Conservation (phyloP, 352 stramenopile genomes). For the Phytophthora pistaciae region DNA sequence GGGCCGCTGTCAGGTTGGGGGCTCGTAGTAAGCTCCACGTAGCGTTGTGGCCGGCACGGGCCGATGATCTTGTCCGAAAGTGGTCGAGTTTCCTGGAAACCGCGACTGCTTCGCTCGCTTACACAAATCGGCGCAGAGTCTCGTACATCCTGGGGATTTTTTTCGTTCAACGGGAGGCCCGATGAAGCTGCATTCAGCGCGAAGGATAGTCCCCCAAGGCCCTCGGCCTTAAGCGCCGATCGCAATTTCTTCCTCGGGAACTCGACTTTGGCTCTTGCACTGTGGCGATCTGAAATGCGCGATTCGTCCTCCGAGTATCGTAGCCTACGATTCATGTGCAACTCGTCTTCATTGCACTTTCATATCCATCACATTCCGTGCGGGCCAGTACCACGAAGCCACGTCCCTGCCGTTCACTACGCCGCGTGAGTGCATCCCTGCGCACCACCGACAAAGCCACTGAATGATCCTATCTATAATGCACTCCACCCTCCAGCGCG, state of each 20-base stretch:
- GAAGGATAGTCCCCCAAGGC: slow-evolving; percentile 21
- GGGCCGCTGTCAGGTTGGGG: background rate
- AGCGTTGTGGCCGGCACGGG: slow-evolving; percentile 18
- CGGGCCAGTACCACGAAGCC: too few species aligned
- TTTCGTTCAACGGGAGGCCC: slow-evolving; percentile 11
- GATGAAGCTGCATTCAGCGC: slow-evolving; percentile 10
- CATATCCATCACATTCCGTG: too few species aligned
- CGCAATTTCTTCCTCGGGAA: slow-evolving; percentile 28
- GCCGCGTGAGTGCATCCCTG: too few species aligned
- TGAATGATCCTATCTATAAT: too few species aligned
- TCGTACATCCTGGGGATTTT: slow-evolving; percentile 29
- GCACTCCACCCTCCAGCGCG: too few species aligned
- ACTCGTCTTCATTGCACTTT: too few species aligned
- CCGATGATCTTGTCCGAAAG: slow-evolving; percentile 30
- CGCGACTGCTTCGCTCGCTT: slow-evolving; percentile 12
- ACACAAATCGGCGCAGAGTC: slow-evolving; percentile 38
- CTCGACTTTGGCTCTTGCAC: slow-evolving; percentile 13
- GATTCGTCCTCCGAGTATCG: too few species aligned
- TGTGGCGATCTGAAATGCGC: slow-evolving; percentile 41
- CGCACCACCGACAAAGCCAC: too few species aligned
- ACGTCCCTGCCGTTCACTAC: too few species aligned
- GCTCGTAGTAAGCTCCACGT: background rate
- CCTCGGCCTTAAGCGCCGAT: slow-evolving; percentile 8
- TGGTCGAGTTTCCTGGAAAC: background rate
- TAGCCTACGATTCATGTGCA: too few species aligned